Conservation (phyloP, 495 filamentous ascomycete genomes). For the Aspergillus incahuasiensis region DNA sequence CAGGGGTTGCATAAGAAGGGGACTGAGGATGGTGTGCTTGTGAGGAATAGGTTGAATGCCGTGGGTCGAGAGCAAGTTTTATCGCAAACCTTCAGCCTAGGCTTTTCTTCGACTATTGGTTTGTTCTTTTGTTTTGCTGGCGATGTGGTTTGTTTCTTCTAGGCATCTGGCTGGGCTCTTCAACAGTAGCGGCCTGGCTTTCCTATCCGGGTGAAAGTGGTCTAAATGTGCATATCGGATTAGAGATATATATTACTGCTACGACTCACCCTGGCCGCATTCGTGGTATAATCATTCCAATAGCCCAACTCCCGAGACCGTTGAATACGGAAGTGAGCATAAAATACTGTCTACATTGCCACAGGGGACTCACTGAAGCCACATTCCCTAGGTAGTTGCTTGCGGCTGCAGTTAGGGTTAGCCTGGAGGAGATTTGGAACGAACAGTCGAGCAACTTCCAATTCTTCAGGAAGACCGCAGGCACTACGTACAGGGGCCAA, state of each 20-base stretch:
- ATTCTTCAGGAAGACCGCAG: too few species aligned
- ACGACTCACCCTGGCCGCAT: too few species aligned
- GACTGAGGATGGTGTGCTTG: slow-evolving; percentile 73
- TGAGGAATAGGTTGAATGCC: slow-evolving; percentile 90
- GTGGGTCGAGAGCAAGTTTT: slow-evolving; percentile 82
- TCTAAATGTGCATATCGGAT: not conserved
- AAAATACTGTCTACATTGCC: too few species aligned
- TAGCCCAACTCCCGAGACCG: too few species aligned
- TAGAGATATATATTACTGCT: not conserved
- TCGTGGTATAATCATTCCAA: too few species aligned
- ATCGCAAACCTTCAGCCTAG: slow-evolving; percentile 19
- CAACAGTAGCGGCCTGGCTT: not conserved
- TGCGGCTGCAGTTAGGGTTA: too few species aligned
- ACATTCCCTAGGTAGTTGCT: too few species aligned
- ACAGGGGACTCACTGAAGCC: too few species aligned
- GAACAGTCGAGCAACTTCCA: too few species aligned
- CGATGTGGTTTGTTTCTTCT: not conserved
- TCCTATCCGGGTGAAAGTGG: not conserved
- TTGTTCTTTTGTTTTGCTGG: slow-evolving; percentile 2
- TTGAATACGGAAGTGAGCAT: too few species aligned
- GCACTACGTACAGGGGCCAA: too few species aligned
- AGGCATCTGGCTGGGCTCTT: not conserved
- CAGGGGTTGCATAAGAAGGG: slow-evolving; percentile 80
- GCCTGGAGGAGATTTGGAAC: too few species aligned
- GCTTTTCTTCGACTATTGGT: not conserved